A percentile compares a stretch with the other conserved stretches of the same genome.
Conservation (phyloP, 1,284 basidiomycete species). For the Apiotrichum domesticum region DNA sequence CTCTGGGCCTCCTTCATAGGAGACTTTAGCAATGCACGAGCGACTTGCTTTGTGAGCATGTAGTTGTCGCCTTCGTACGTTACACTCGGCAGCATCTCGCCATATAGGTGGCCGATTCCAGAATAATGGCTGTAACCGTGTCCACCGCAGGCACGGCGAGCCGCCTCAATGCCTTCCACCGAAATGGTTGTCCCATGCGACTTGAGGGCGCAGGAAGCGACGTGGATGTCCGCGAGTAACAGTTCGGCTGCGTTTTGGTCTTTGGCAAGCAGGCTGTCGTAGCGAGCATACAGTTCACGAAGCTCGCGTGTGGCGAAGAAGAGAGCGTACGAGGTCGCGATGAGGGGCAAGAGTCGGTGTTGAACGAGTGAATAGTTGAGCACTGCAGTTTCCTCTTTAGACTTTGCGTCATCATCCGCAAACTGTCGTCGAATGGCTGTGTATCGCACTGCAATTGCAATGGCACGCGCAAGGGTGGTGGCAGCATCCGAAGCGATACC, state of each 20-base stretch:
- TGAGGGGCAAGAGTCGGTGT: conserved; percentile 53
- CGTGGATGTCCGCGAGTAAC: conserved; percentile 13
- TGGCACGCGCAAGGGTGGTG: conserved; percentile 52
- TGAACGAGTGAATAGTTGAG: conserved; percentile 57
- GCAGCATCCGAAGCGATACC: conserved; percentile 53
- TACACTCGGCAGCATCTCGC: conserved; percentile 51
- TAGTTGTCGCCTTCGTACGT: conserved; percentile 56
- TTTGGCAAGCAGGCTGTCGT: conserved; percentile 6
- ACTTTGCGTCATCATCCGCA: conserved; percentile 46
- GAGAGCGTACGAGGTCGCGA: conserved; percentile 54
- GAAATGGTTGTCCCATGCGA: conserved; percentile 46
- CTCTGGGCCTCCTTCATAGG: conserved; percentile 51
- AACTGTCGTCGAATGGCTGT: conserved; percentile 54
- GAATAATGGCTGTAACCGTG: conserved; percentile 56
- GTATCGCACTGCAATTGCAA: conserved; percentile 54
- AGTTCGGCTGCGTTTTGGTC: conserved; percentile 8
- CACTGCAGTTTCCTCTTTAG: conserved; percentile 50
- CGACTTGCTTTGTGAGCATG: conserved; percentile 53
- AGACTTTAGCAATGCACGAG: conserved; percentile 50
- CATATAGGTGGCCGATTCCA: conserved; percentile 53
- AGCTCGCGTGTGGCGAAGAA: conserved; percentile 52
- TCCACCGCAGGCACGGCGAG: conserved; percentile 52
- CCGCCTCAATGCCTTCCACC: conserved; percentile 52
- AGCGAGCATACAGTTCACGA: conserved; percentile 39
- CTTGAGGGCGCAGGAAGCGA: conserved; percentile 11